Conservation (phyloP, 768 basidiomycete genomes). For the Hericium alpestre region DNA sequence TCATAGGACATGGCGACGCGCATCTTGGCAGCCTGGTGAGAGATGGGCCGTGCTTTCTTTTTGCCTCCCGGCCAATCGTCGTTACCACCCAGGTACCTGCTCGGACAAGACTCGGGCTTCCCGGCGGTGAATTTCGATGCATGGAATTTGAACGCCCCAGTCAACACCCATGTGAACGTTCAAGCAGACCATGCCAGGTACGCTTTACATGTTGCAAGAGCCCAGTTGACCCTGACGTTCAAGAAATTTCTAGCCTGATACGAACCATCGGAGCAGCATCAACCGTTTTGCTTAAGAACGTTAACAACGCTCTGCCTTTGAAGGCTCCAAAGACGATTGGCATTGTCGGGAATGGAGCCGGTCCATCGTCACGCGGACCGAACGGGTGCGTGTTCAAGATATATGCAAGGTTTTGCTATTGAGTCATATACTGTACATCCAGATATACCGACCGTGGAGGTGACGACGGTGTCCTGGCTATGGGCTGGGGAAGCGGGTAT, state of each 20-base stretch:
- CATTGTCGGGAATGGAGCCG: conserved; percentile 50
- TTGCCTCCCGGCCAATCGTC: conserved; percentile 16
- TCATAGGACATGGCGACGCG: conserved; percentile 54
- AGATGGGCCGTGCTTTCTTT: neutral
- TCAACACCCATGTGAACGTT: conserved; percentile 28
- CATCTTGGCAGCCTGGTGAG: conserved; percentile 52
- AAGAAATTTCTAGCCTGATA: conserved; percentile 24
- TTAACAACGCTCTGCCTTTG: conserved; percentile 33
- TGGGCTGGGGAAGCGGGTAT: conserved; percentile 36
- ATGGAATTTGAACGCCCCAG: conserved; percentile 12
- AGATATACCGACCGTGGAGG: conserved; percentile 42
- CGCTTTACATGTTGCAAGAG: neutral
- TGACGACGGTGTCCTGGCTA: conserved; percentile 47
- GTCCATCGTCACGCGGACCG: conserved; percentile 37
- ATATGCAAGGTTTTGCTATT: neutral
- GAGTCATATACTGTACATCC: conserved; percentile 5
- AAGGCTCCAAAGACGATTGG: conserved; percentile 37
- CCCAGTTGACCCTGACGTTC: neutral
- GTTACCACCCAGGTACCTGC: conserved; percentile 27
- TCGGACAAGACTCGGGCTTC: conserved; percentile 43
- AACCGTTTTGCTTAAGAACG: conserved; percentile 56
- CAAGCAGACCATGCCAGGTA: conserved; percentile 22
- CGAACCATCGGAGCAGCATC: conserved; percentile 51
- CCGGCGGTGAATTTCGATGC: conserved; percentile 49
- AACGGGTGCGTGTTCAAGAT: conserved; percentile 30